Evolutionary conservation across 2,329 filamentous ascomycete species (phyloP).

Genomic region (Colletotrichum somersetense): DNA sequence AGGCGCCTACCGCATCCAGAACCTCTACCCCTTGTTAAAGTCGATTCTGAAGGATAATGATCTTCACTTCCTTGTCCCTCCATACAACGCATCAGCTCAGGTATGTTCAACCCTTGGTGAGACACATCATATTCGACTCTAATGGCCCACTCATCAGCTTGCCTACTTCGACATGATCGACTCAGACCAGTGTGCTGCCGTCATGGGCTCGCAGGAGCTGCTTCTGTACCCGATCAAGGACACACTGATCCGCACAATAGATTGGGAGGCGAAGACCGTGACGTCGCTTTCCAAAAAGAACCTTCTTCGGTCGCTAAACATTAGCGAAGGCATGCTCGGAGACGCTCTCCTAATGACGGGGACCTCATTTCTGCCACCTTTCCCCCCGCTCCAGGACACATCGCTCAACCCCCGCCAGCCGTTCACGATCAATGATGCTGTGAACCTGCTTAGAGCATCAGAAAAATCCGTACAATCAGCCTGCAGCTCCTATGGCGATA

Average conservation of each 20-base stretch:
- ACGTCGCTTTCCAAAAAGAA: conserved; percentile 73
- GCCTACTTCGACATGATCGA: conserved; percentile 80
- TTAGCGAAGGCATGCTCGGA: conserved; percentile 79
- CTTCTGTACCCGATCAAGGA: conserved; percentile 88
- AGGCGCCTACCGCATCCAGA: conserved; percentile 79
- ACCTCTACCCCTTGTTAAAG: conserved; percentile 83
- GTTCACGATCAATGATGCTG: conserved; percentile 78
- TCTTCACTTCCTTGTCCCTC: conserved; percentile 84
- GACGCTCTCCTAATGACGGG: conserved; percentile 88
- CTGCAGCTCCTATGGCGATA: conserved; percentile 84
- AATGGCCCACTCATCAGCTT: conserved; percentile 65
- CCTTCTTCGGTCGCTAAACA: conserved; percentile 76
- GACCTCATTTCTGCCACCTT: conserved; percentile 81
- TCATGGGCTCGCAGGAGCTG: conserved; percentile 87
- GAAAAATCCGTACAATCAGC: conserved; percentile 78
- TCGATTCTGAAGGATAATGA: conserved; percentile 76
- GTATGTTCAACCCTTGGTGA: conserved; percentile 59
- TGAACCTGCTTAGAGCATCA: conserved; percentile 80
- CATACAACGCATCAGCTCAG: conserved; percentile 89
- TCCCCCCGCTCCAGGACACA: conserved; percentile 79
- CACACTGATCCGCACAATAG: conserved; percentile 74
- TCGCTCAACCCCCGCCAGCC: conserved; percentile 67
- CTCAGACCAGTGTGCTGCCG: conserved; percentile 76
- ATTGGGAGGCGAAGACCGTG: conserved; percentile 78
- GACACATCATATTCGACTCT: conserved; percentile 45